Conservation (phyloP, 768 basidiomycete genomes). For the Heimioporus sp. region DNA sequence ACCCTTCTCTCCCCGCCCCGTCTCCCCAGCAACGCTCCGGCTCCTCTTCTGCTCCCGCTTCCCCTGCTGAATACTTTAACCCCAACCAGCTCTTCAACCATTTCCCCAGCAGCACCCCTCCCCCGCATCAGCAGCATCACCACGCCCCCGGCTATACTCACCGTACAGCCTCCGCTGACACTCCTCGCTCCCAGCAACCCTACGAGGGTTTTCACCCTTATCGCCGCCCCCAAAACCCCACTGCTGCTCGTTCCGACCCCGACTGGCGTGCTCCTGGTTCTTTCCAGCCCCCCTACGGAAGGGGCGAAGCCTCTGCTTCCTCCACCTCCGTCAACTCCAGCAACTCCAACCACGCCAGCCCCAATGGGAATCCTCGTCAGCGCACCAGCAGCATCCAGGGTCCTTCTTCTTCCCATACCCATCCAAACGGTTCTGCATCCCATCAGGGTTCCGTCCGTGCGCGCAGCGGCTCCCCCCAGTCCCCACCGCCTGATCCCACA, state of each 20-base stretch:
- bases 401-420: slow-evolving; percentile 52
- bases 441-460: slow-evolving; percentile 34
- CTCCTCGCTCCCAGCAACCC: slow-evolving; percentile 19
- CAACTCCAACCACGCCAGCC: slow-evolving; percentile 32
- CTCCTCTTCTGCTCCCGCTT: slow-evolving; percentile 36
- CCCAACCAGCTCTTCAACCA: slow-evolving; percentile 61
- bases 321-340: slow-evolving; percentile 75
- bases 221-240: slow-evolving; percentile 54
- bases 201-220: slow-evolving; percentile 77
- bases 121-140: slow-evolving; percentile 50
- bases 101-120: slow-evolving; percentile 70
- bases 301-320: slow-evolving; percentile 77
- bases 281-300: slow-evolving; percentile 76
- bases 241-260: slow-evolving; percentile 30
- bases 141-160: slow-evolving; percentile 37
- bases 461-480: slow-evolving; percentile 36
- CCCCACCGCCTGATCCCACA: slow-evolving; percentile 18
- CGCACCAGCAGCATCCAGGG: slow-evolving; percentile 75
- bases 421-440: slow-evolving; percentile 29
- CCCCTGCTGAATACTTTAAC: slow-evolving; percentile 55
- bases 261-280: slow-evolving; percentile 51
- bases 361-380: slow-evolving; percentile 41
- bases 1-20: slow-evolving; percentile 14
- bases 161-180: slow-evolving; percentile 34
- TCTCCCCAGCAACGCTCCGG: slow-evolving; percentile 37